Evolutionary conservation across 2,329 filamentous ascomycete species (phyloP), one percentile per base, ranked within the genome.

Genomic region (Neopestalotiopsis clavispora): DNA sequence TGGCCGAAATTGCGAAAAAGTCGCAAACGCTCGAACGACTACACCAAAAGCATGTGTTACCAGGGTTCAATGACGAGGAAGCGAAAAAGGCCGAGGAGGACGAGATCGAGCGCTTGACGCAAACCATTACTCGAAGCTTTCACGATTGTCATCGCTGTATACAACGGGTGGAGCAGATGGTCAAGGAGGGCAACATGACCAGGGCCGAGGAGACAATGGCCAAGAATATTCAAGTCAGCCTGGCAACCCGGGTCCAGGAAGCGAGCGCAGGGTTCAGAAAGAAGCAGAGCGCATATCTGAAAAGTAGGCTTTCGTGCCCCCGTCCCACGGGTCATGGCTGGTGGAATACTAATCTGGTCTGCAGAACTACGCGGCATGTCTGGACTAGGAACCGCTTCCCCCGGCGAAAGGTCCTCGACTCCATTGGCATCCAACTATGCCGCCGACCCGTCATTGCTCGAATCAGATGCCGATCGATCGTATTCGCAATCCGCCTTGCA

Each of bases 21-120:
- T 93, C 94, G 73, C 90, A 93, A 75, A 91, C 90, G 75, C 87
- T 99, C 40, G 96, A 98, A 77, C 94, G 95, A 77, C 85, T 99
- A 71, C 96, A 99, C 80, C 94, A 97, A 82, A 98, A 98, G 80
- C 96, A 99, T 81, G 93, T 99, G 58, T 86, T 99, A 14, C 96
- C 96, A 0, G 95, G 95, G 34, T 99, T 99, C 82, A 94, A 98
- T 77, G 96, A 99, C 76, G 95, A 98, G 75, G 93, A 94, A 67
- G 89, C 94, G 57, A 96, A 97, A 82, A 91, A 86, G 78, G 88
- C 89, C 70, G 96, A 99, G 79, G 96, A 98, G 83, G 84, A 89
- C 65, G 91, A 97, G 78, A 99, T 99, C 75, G 96, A 99, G 83
- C 86, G 86, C 71, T 84, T 98, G 76, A 99, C 96, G 0, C 94